These are phyloP conservation scores for Aspergillus panamensis DNA, from an alignment of 495 filamentous ascomycete species.

Conservation along the genomic window DNA sequence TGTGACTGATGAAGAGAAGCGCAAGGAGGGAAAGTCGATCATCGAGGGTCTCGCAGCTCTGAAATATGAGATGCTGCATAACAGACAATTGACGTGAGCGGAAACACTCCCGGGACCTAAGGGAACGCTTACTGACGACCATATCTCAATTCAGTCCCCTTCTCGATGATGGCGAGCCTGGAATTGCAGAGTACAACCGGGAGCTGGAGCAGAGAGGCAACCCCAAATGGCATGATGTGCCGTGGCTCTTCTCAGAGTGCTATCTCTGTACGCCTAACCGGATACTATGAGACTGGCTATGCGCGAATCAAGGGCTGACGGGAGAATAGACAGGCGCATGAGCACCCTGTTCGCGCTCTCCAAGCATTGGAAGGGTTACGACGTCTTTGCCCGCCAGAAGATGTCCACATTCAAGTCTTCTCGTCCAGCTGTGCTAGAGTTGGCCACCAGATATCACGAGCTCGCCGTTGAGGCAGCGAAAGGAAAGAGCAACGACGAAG, in stretches of 20 bases:
- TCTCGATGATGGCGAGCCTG: slow-evolving; percentile 71
- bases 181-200: slow-evolving; percentile 79
- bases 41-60: slow-evolving; percentile 73
- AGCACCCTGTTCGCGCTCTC: slow-evolving; percentile 72
- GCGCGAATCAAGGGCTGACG: slow-evolving; percentile 18
- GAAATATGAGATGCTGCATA: slow-evolving; percentile 95
- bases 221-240: slow-evolving; percentile 73
- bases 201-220: slow-evolving; percentile 73
- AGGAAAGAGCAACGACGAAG: slow-evolving; percentile 54
- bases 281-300: background rate
- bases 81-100: slow-evolving; percentile 73
- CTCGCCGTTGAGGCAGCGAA: slow-evolving; percentile 55
- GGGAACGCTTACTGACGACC: background rate
- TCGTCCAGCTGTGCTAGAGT: slow-evolving; percentile 83
- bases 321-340: slow-evolving; percentile 58
- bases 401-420: slow-evolving; percentile 90
- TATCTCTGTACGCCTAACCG: slow-evolving; percentile 74
- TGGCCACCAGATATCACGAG: slow-evolving; percentile 71
- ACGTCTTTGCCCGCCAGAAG: slow-evolving; percentile 90
- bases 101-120: background rate
- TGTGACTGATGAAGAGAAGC: slow-evolving; percentile 55
- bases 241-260: slow-evolving; percentile 92
- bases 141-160: slow-evolving; percentile 57
- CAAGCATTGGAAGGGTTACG: slow-evolving; percentile 84
- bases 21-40: slow-evolving; percentile 80